These are phyloP conservation scores for Geosiphon pyriformis DNA, from an alignment of 192 early-diverging fungal genomes.

Conservation along the genomic window DNA sequence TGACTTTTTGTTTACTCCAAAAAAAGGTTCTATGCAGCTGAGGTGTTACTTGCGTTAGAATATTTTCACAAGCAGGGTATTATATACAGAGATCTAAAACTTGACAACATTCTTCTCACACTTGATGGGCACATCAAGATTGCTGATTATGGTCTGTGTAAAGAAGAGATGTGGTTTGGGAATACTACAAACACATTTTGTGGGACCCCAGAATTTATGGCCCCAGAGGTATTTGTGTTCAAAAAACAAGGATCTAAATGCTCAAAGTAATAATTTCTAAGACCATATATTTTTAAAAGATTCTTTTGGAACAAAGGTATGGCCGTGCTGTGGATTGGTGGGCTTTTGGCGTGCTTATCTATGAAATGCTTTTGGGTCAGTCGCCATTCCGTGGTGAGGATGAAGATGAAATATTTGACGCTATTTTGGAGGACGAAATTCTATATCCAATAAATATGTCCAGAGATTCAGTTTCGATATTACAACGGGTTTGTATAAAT, in stretches of 20 bases:
- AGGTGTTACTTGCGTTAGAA: conserved; percentile 89
- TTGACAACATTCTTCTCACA: conserved; percentile 92
- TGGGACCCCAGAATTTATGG: conserved; percentile 99
- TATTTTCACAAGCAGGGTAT: conserved; percentile 95
- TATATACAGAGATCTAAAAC: conserved; percentile 94
- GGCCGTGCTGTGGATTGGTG: conserved; percentile 98
- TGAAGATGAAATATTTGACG: conserved; percentile 97
- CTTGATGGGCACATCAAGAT: conserved; percentile 95
- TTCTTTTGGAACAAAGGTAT: conserved; percentile 91
- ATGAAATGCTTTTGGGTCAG: conserved; percentile 88
- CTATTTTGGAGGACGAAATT: conserved; percentile 94
- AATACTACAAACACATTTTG: conserved; percentile 91
- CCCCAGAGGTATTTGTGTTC: conserved; percentile 60
- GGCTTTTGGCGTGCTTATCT: conserved; percentile 86
- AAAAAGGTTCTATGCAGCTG: conserved; percentile 82
- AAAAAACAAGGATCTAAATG: background rate
- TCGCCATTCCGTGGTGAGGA: conserved; percentile 93
- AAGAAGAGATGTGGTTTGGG: conserved; percentile 90
- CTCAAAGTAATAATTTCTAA: background rate
- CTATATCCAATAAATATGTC: conserved; percentile 93
- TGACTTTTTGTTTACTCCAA: background rate
- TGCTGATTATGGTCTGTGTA: conserved; percentile 98
- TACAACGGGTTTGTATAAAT: conserved; percentile 61
- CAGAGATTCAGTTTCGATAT: conserved; percentile 84
- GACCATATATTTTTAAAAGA: conserved; percentile 29